Base-by-base conservation (phyloP, 257 asterid species). In the Euphrasia confusa region DNA sequence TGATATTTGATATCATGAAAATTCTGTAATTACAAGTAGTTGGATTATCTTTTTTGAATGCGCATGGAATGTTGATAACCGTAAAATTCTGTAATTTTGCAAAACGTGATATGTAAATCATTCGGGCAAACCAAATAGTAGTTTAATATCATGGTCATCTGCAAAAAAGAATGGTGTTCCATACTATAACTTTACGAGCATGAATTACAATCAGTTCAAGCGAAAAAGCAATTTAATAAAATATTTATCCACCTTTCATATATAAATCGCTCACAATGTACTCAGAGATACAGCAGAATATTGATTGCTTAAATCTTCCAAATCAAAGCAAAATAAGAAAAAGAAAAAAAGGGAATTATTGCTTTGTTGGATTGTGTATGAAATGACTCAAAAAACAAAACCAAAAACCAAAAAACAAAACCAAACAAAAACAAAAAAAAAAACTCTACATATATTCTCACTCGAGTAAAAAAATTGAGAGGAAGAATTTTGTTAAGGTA, bases 381-480 rank as follows among this genome's bases (percentile, higher is more conserved):
- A 50, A 50, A 8, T 5, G 26, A 12, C 52, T 45, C 15, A 12
- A 45, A 45, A 45, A 45, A 2, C 52, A 45, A 45, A 45, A 45
- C 15, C 33, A 28, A 28, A 30, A 30, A 4, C 33, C 24, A 21
- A 21, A 30, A 30, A 30, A 30, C 33, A 30, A 30, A 30, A 3
- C 4, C 4, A 30, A n/a, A 14, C 6, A 48, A n/a, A 13, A 13
- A 8, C 3, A 48, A 1, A 48, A 50, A n/a, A 49, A 50, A 13
- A 50, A n/a, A 4, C 55, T 50, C 17, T 18, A 50, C 21, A 50
- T 50, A 14, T 17, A n/a, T 18, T 50, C 27, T 50, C 55, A 50
- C 55, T 50, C 55, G 55, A 50, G 27, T 50, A 5, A 50, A 50
- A 49, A 50, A 15, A 15, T 50, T 15, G 55, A 48, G 54, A 17